phyloP scores from a whole-genome alignment of 2,329 filamentous ascomycete genomes.

The Macroventuria anomochaeta region DNA sequence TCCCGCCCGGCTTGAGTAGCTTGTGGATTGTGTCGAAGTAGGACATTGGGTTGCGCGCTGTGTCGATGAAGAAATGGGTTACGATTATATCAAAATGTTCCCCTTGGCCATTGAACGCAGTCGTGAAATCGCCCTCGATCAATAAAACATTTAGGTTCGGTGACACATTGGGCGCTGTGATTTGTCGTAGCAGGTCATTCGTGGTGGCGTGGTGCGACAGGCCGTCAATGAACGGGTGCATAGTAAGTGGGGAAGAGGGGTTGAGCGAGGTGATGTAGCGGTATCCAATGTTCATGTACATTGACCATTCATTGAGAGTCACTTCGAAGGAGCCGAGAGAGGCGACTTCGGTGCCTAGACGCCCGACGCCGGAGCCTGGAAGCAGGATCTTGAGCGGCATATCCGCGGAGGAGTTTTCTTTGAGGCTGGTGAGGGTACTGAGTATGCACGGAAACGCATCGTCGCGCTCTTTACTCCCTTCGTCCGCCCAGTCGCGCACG shows the following conservation, averaged over 20 bases:
- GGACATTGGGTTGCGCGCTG: conserved; percentile 61
- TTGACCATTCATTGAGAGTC: conserved; percentile 64
- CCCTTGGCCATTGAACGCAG: conserved; percentile 38
- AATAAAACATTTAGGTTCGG: conserved; percentile 53
- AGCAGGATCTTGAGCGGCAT: conserved; percentile 53
- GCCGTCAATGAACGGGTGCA: conserved; percentile 63
- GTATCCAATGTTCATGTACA: conserved; percentile 64
- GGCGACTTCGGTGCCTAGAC: conserved; percentile 61
- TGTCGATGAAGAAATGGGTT: conserved; percentile 68
- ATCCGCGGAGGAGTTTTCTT: background rate
- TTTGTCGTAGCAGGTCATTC: conserved; percentile 54
- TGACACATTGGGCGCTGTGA: conserved; percentile 53
- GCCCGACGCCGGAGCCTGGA: conserved; percentile 61
- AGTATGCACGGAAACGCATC: conserved; percentile 49
- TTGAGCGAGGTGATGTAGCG: conserved; percentile 54
- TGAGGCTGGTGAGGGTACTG: conserved; percentile 24
- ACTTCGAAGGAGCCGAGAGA: conserved; percentile 57
- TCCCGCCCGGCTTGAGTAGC: conserved; percentile 56
- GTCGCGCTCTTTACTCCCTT: conserved; percentile 57
- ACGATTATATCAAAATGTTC: conserved; percentile 58
- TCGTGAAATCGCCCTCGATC: conserved; percentile 65
- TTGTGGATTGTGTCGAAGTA: conserved; percentile 63
- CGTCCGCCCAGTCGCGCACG: conserved; percentile 63
- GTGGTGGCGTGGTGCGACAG: conserved; percentile 63
- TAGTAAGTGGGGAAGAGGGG: conserved; percentile 25